These are phyloP conservation scores for Populus pruinosa DNA, from an alignment of 345 rosid genomes.

Conservation along the genomic window DNA sequence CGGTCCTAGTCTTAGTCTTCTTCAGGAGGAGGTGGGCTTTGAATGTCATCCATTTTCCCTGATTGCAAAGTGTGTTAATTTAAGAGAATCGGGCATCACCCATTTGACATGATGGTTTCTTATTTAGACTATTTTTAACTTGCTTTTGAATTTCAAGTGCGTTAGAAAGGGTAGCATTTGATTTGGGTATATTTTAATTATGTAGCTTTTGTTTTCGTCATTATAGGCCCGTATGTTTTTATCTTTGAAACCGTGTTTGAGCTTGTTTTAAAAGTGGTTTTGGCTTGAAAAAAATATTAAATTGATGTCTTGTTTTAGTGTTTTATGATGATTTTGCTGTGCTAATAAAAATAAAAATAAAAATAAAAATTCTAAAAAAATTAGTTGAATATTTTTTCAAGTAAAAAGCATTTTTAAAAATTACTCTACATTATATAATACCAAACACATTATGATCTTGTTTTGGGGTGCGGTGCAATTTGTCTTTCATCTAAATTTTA, in stretches of 20 bases:
- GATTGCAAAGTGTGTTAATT: slow-evolving; percentile 29
- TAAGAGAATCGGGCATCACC: slow-evolving; percentile 5
- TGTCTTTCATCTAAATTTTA: no score
- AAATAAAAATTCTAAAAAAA: no score
- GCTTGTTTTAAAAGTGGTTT: no score
- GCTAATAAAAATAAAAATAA: no score
- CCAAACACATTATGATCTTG: no score
- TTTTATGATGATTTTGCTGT: no score
- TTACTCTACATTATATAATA: no score
- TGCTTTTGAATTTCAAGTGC: slow-evolving; percentile 17
- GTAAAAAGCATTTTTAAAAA: no score
- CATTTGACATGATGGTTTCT: slow-evolving; percentile 21
- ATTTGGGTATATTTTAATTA: background rate
- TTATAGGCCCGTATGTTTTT: background rate
- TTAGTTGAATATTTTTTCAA: no score
- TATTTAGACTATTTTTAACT: slow-evolving; percentile 2
- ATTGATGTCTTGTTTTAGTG: no score
- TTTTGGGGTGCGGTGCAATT: no score
- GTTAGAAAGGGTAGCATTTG: slow-evolving; percentile 18
- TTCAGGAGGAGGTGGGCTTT: slow-evolving; percentile 60
- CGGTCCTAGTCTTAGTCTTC: slow-evolving; percentile 46
- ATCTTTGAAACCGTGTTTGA: slow-evolving; percentile 4
- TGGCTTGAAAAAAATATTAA: no score
- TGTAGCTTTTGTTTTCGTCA: background rate
- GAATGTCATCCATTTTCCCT: slow-evolving; percentile 50